These are phyloP conservation scores for Aspergillus pseudonomiae DNA, from an alignment of 2,329 filamentous ascomycete species.

Conservation along the genomic window DNA sequence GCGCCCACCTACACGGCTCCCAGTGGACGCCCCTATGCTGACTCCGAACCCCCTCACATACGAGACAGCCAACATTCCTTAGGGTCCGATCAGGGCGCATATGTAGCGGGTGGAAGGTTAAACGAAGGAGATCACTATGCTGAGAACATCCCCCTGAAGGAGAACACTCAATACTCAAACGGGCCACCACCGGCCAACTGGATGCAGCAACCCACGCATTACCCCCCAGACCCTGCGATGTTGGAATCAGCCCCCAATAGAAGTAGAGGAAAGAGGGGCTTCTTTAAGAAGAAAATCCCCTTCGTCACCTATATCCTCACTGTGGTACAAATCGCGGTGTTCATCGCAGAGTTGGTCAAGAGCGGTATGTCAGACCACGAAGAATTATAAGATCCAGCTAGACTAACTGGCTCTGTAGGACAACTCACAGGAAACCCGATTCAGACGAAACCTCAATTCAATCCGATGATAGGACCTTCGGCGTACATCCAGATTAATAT, in stretches of 20 bases:
- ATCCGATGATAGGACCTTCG: conserved; percentile 96
- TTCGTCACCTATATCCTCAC: conserved; percentile 85
- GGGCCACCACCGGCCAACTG: conserved; percentile 38
- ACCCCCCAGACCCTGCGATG: conserved; percentile 56
- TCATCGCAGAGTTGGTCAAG: conserved; percentile 83
- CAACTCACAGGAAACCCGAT: conserved; percentile 72
- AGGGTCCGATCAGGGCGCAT: conserved; percentile 36
- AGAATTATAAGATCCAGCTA: not conserved
- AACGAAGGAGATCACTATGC: conserved; percentile 41
- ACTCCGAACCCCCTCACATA: conserved; percentile 44
- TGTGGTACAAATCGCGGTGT: conserved; percentile 76
- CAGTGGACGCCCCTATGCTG: conserved; percentile 39
- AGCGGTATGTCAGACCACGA: conserved; percentile 64
- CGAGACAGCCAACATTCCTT: conserved; percentile 43
- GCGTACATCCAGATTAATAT: conserved; percentile 92
- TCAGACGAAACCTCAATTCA: conserved; percentile 79
- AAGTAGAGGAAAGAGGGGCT: conserved; percentile 49
- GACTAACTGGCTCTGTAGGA: conserved; percentile 49
- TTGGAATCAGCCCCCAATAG: conserved; percentile 24
- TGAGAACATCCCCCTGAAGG: conserved; percentile 47
- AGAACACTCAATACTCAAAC: conserved; percentile 39
- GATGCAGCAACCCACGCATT: conserved; percentile 48
- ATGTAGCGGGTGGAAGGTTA: conserved; percentile 34
- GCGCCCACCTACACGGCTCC: conserved; percentile 25
- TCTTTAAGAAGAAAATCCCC: conserved; percentile 64